Conservation (phyloP, 768 basidiomycete species). For the Mycena sanguinolenta region DNA sequence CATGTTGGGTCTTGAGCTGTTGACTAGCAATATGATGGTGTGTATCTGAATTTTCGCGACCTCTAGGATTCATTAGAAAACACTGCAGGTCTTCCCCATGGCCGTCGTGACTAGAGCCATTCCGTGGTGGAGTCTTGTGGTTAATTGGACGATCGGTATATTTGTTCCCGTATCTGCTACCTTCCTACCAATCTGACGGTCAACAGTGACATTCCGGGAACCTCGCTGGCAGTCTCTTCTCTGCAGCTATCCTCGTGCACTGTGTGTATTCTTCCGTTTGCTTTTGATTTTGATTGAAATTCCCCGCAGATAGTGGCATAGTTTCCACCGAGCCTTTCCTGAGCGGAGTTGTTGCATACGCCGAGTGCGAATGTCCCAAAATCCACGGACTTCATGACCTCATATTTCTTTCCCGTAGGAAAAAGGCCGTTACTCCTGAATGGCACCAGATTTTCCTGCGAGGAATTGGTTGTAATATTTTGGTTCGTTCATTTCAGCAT, state of each 20-base stretch:
- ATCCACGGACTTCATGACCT: not conserved
- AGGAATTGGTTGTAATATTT: slow-evolving; percentile 83
- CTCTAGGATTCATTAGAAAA: not conserved
- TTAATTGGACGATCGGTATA: slow-evolving; percentile 79
- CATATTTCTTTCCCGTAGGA: slow-evolving; percentile 49
- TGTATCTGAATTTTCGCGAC: slow-evolving; percentile 2
- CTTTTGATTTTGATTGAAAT: not conserved
- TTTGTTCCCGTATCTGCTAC: not conserved
- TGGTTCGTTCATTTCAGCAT: slow-evolving; percentile 46
- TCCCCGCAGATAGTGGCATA: slow-evolving; percentile 65
- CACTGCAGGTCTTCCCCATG: slow-evolving; percentile 74
- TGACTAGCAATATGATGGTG: slow-evolving; percentile 86
- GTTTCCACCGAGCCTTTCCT: slow-evolving; percentile 70
- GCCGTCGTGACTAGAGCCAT: slow-evolving; percentile 69
- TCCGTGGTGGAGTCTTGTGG: slow-evolving; percentile 76
- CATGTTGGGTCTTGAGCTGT: slow-evolving; percentile 74
- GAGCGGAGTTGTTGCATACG: slow-evolving; percentile 63
- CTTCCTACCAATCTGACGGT: slow-evolving; percentile 7
- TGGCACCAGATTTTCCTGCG: slow-evolving; percentile 82
- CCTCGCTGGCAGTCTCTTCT: slow-evolving; percentile 76
- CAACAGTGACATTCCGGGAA: slow-evolving; percentile 76
- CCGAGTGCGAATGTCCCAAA: slow-evolving; percentile 58
- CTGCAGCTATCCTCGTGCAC: slow-evolving; percentile 74
- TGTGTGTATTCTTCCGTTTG: slow-evolving; percentile 55
- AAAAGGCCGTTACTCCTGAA: slow-evolving; percentile 71